These are phyloP conservation scores for Hagleromyces aurorensis DNA, from an alignment of 805 yeast genomes.

Conservation along the genomic window DNA sequence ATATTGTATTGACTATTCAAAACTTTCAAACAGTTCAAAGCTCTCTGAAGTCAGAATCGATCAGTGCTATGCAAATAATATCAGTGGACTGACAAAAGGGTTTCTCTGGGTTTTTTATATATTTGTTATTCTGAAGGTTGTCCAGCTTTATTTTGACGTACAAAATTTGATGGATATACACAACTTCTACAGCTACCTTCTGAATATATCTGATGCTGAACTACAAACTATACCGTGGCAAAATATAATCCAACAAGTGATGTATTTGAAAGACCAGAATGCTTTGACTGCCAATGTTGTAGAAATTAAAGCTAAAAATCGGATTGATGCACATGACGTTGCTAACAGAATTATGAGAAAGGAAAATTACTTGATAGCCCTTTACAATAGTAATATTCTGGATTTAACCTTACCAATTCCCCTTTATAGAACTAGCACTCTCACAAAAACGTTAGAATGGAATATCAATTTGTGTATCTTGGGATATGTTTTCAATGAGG, in stretches of 20 bases:
- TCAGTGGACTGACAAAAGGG: constrained; percentile 47
- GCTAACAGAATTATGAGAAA: constrained; percentile 94
- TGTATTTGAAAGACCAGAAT: constrained; percentile 71
- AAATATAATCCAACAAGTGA: constrained; percentile 65
- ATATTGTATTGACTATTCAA: constrained; percentile 68
- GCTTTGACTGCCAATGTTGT: constrained; percentile 43
- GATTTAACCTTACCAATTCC: constrained; percentile 57
- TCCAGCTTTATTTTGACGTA: constrained; percentile 54
- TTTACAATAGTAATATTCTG: constrained; percentile 70
- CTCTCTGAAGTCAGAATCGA: constrained; percentile 33
- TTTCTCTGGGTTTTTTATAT: constrained; percentile 53
- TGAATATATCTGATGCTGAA: constrained; percentile 70
- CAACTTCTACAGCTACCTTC: constrained; percentile 64
- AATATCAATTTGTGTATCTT: constrained; percentile 80
- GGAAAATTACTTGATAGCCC: constrained; percentile 87
- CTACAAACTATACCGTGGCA: constrained; percentile 93
- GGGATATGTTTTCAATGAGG: constrained; percentile 74
- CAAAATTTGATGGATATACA: constrained; percentile 65
- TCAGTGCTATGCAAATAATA: constrained; percentile 34
- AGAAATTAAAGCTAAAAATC: constrained; percentile 60
- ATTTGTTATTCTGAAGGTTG: constrained; percentile 43
- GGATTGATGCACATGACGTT: constrained; percentile 86
- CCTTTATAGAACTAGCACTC: constrained; percentile 33
- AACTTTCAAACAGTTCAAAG: constrained; percentile 29
- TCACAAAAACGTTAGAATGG: constrained; percentile 93